These are phyloP conservation scores for Wickerhamomyces rabaulensis DNA, from an alignment of 805 yeast species.

Conservation along the genomic window DNA sequence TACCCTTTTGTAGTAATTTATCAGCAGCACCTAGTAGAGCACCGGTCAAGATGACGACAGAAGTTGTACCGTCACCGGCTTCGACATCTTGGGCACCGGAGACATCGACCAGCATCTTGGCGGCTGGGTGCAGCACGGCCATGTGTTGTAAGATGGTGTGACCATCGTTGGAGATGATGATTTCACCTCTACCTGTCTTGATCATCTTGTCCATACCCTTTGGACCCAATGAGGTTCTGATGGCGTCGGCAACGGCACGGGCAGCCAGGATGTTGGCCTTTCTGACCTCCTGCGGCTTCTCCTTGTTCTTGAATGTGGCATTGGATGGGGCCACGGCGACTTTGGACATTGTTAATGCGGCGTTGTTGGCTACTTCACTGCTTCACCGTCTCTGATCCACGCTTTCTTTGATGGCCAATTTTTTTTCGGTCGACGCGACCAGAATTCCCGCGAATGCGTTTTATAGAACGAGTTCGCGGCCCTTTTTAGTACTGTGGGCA, in stretches of 20 bases:
- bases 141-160: conserved; percentile 94
- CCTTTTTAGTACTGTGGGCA: neutral
- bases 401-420: neutral
- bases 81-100: conserved; percentile 98
- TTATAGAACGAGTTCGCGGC: neutral
- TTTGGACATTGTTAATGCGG: conserved; percentile 10
- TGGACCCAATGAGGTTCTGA: conserved; percentile 92
- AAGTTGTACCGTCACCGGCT: conserved; percentile 99
- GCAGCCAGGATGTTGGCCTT: conserved; percentile 97
- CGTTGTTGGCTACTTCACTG: neutral
- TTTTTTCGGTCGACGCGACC: neutral
- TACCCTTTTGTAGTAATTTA: conserved; percentile 78
- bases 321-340: conserved; percentile 47
- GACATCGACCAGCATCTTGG: conserved; percentile 95
- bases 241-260: conserved; percentile 97
- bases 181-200: conserved; percentile 85
- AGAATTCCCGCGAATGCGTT: neutral
- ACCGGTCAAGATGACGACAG: conserved; percentile 94
- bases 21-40: conserved; percentile 95
- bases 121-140: conserved; percentile 99
- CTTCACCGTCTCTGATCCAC: neutral
- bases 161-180: conserved; percentile 97
- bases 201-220: conserved; percentile 99
- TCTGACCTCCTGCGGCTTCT: conserved; percentile 97
- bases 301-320: conserved; percentile 90